phyloP scores from a whole-genome alignment of 1,284 basidiomycete genomes.

The Stygiomarasmius scandens region DNA sequence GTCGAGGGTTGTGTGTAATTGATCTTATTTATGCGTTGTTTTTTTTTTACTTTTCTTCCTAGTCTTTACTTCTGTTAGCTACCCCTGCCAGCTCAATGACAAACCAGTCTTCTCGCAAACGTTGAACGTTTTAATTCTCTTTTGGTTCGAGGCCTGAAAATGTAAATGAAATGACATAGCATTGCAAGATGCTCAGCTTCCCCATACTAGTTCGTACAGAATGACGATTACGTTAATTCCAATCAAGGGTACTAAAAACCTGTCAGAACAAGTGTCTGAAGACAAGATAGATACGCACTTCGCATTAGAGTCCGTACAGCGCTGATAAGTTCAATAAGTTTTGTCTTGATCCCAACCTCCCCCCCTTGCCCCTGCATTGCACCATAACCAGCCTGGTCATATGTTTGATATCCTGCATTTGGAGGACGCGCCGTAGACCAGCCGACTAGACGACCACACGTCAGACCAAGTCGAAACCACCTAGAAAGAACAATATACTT shows the following conservation, averaged over 20 bases:
- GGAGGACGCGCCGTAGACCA: constrained; percentile 75
- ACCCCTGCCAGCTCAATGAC: constrained; percentile 5
- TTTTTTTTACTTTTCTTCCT: neutral
- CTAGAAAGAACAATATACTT: constrained; percentile 59
- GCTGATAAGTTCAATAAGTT: constrained; percentile 88
- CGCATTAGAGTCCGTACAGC: constrained; percentile 95
- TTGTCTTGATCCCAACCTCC: constrained; percentile 80
- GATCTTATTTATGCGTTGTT: constrained; percentile 2
- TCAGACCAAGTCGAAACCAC: constrained; percentile 11
- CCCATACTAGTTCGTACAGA: constrained; percentile 17
- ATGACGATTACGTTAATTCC: constrained; percentile 19
- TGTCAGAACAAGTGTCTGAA: neutral
- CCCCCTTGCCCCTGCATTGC: constrained; percentile 40
- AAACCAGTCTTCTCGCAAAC: neutral
- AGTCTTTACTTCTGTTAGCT: neutral
- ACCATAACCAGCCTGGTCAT: constrained; percentile 66
- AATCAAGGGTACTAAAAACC: constrained; percentile 17
- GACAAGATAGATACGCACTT: constrained; percentile 54
- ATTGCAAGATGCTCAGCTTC: constrained; percentile 8
- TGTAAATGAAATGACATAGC: neutral
- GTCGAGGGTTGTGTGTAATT: constrained; percentile 4
- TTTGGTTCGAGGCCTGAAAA: neutral
- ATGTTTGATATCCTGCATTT: constrained; percentile 61
- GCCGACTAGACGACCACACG: constrained; percentile 65
- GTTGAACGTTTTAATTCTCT: neutral